Evolutionary conservation across 2,329 filamentous ascomycete genomes (phyloP).

Genomic region (Exophiala lecanii-corni): DNA sequence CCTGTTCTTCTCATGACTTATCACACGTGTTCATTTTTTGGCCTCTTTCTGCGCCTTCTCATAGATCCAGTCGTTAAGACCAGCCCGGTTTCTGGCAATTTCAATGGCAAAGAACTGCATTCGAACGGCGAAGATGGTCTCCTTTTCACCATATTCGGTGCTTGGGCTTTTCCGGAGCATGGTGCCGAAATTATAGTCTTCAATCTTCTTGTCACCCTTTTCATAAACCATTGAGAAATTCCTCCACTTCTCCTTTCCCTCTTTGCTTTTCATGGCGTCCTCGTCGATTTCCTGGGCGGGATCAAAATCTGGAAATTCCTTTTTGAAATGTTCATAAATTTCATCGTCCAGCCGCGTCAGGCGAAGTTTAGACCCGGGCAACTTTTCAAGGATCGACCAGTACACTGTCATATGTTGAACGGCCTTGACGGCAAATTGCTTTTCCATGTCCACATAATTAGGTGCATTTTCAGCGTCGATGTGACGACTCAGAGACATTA

Average conservation of each 20-base stretch:
- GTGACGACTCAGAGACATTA: conserved; percentile 16
- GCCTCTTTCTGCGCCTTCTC: conserved; percentile 68
- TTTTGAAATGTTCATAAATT: conserved; percentile 82
- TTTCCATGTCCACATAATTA: conserved; percentile 82
- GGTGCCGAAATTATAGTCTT: conserved; percentile 97
- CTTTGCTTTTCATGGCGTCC: conserved; percentile 95
- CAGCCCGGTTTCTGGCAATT: conserved; percentile 72
- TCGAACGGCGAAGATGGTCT: conserved; percentile 80
- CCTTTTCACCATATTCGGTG: conserved; percentile 79
- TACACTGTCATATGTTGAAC: conserved; percentile 97
- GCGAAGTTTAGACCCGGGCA: conserved; percentile 80
- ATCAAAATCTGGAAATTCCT: conserved; percentile 90
- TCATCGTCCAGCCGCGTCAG: conserved; percentile 94
- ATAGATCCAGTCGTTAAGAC: conserved; percentile 95
- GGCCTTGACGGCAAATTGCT: conserved; percentile 97
- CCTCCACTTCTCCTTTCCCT: conserved; percentile 89
- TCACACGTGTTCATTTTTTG: conserved; percentile 31
- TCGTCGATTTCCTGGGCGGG: conserved; percentile 75
- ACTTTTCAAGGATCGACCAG: conserved; percentile 89
- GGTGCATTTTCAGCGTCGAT: conserved; percentile 57
- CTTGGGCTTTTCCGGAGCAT: conserved; percentile 77
- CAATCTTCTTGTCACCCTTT: conserved; percentile 63
- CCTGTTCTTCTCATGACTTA: too few species aligned
- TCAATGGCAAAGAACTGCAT: conserved; percentile 84
- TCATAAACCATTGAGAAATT: conserved; percentile 92